These are phyloP conservation scores for Leishmania tropica DNA, from an alignment of 208 protist species.

Conservation along the genomic window DNA sequence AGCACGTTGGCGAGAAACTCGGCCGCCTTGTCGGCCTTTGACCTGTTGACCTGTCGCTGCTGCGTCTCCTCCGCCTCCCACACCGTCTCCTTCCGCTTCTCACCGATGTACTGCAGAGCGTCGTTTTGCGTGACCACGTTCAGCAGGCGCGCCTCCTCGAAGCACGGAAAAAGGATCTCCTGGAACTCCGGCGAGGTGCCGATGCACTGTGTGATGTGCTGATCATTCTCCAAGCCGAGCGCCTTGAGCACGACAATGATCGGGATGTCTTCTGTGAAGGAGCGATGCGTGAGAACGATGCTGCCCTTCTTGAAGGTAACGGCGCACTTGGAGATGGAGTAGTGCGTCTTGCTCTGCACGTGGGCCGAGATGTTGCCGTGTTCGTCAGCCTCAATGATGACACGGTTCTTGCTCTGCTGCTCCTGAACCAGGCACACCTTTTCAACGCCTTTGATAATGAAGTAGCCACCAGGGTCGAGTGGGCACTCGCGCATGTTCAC, in stretches of 20 bases:
- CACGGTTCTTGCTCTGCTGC: slow-evolving; percentile 98
- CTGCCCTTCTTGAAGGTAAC: slow-evolving; percentile 94
- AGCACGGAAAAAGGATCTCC: slow-evolving; percentile 94
- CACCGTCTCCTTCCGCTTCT: slow-evolving; percentile 81
- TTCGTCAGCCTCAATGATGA: slow-evolving; percentile 96
- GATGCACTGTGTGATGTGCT: slow-evolving; percentile 98
- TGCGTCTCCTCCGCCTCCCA: slow-evolving; percentile 70
- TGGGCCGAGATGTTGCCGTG: slow-evolving; percentile 80
- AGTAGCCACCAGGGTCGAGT: slow-evolving; percentile 99
- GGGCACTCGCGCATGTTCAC: slow-evolving; percentile 98
- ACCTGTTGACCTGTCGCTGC: slow-evolving; percentile 75
- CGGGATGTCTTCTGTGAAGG: slow-evolving; percentile 98
- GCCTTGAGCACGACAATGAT: slow-evolving; percentile 98
- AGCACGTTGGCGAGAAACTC: slow-evolving; percentile 95
- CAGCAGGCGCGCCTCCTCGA: slow-evolving; percentile 92
- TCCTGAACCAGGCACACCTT: slow-evolving; percentile 97
- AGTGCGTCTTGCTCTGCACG: slow-evolving; percentile 93
- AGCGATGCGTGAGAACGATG: slow-evolving; percentile 98
- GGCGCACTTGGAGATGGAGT: slow-evolving; percentile 95
- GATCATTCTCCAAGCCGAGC: slow-evolving; percentile 98
- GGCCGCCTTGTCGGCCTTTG: slow-evolving; percentile 94
- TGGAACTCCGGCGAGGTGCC: slow-evolving; percentile 91
- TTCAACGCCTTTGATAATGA: slow-evolving; percentile 99
- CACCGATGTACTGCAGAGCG: slow-evolving; percentile 98
- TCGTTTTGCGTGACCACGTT: slow-evolving; percentile 92